phyloP scores from a whole-genome alignment of 352 stramenopile genomes.

The Globisporangium recalcitrans region DNA sequence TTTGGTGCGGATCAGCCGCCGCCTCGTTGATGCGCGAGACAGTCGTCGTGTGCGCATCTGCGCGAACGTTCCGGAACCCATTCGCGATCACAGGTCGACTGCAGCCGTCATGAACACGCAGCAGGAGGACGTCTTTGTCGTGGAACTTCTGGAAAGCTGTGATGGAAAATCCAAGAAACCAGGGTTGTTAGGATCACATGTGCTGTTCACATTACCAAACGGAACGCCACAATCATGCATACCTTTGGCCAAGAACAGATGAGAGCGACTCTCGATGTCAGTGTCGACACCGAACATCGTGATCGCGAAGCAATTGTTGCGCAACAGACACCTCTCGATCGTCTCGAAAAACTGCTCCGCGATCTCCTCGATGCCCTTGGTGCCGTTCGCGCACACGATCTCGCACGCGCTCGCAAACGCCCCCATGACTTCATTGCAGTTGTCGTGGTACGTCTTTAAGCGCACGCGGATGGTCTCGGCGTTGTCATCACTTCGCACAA shows the following conservation, averaged over 20 bases:
- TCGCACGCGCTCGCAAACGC: conserved; percentile 39
- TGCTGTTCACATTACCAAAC: no score
- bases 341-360: conserved; percentile 45
- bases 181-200: no score
- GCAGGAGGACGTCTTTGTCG: conserved; percentile 52
- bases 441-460: conserved; percentile 80
- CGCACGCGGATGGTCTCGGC: conserved; percentile 86
- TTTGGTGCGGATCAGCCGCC: conserved; percentile 18
- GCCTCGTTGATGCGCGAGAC: conserved; percentile 30
- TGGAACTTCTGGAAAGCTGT: conserved; percentile 53
- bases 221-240: conserved; percentile 8
- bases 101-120: conserved; percentile 45
- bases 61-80: conserved; percentile 39
- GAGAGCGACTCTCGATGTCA: conserved; percentile 32
- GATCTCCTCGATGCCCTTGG: conserved; percentile 42
- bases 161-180: background rate
- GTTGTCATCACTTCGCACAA: conserved; percentile 83
- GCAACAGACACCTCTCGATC: conserved; percentile 47
- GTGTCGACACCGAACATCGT: conserved; percentile 44
- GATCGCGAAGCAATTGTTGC: conserved; percentile 55
- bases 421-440: conserved; percentile 43
- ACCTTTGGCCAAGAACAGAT: conserved; percentile 59
- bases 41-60: conserved; percentile 34
- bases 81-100: conserved; percentile 33
- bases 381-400: conserved; percentile 44